phyloP scores from a whole-genome alignment of 1,284 basidiomycete genomes.

The Trametes polyzona region DNA sequence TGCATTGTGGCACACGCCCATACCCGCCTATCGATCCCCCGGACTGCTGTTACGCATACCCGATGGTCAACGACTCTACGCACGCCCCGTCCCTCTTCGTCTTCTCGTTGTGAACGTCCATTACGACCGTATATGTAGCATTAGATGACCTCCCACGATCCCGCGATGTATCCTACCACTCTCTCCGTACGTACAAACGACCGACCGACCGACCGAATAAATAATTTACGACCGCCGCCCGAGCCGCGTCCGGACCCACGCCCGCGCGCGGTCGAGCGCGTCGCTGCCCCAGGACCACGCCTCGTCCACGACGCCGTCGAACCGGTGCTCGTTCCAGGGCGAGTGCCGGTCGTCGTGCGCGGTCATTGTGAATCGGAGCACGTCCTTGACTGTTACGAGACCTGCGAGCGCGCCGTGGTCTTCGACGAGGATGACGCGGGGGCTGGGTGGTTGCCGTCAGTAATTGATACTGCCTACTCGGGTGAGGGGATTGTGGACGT shows the following conservation, averaged over 20 bases:
- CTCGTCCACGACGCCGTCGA: constrained; percentile 54
- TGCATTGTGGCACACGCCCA: no score
- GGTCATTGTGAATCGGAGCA: constrained; percentile 76
- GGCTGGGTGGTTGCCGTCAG: constrained; percentile 50
- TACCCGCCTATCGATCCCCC: no score
- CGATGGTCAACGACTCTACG: no score
- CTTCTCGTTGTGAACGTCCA: background rate
- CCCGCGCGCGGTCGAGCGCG: constrained; percentile 40
- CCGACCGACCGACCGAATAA: constrained; percentile 14
- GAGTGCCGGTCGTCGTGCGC: constrained; percentile 41
- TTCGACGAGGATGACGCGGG: constrained; percentile 92
- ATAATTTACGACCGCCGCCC: constrained; percentile 39
- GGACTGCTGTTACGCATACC: no score
- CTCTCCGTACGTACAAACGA: no score
- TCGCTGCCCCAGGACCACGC: constrained; percentile 58
- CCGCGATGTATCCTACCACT: constrained; percentile 16
- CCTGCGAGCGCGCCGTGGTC: constrained; percentile 83
- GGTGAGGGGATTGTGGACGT: constrained; percentile 33
- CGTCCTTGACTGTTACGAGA: constrained; percentile 95
- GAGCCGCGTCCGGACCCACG: constrained; percentile 46
- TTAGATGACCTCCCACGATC: constrained; percentile 8
- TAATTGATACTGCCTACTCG: background rate
- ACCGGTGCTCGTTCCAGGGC: constrained; percentile 59
- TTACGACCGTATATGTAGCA: constrained; percentile 12
- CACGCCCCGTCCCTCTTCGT: background rate